Percentiles rank a stretch among this genome's conserved stretches.
These are phyloP conservation scores for Emmonsia crescens DNA, from an alignment of 2,329 filamentous ascomycete species.

Conservation along the genomic window DNA sequence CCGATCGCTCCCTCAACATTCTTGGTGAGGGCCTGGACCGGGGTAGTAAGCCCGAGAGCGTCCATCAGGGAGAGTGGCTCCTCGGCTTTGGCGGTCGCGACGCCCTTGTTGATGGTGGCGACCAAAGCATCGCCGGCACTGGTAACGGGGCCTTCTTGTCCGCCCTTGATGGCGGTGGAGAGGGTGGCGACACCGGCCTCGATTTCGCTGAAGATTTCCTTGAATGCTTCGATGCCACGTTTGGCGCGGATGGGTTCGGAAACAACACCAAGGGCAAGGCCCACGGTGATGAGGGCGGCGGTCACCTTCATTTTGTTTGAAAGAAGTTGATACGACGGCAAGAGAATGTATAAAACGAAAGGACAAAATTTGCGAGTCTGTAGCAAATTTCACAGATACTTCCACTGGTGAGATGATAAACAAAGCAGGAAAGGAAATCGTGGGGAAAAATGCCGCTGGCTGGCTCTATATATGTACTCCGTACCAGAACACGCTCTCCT, in stretches of 20 bases:
- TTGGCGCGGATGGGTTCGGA: conserved; percentile 5
- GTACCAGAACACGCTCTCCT: background rate
- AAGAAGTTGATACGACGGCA: background rate
- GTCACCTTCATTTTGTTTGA: conserved; percentile 12
- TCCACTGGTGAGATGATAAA: background rate
- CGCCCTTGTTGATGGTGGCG: conserved; percentile 19
- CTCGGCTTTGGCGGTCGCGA: conserved; percentile 16
- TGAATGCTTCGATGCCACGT: conserved; percentile 9
- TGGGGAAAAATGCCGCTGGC: background rate
- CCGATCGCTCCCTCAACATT: conserved; percentile 18
- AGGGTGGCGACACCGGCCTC: conserved; percentile 14
- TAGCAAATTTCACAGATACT: background rate
- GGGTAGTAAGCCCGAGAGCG: conserved; percentile 19
- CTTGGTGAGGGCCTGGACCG: conserved; percentile 20
- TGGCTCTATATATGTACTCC: conserved; percentile 1
- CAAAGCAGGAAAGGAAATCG: background rate
- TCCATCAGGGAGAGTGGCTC: conserved; percentile 17
- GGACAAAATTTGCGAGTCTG: conserved; percentile 1
- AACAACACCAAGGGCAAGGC: conserved; percentile 9
- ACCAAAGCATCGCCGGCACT: conserved; percentile 18
- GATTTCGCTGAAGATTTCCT: conserved; percentile 8
- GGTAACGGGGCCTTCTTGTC: conserved; percentile 15
- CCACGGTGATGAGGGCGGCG: conserved; percentile 8
- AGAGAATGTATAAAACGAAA: background rate
- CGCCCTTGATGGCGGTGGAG: conserved; percentile 16